Conservation (phyloP, 306 rosid genomes). For the Vigna angularis region DNA sequence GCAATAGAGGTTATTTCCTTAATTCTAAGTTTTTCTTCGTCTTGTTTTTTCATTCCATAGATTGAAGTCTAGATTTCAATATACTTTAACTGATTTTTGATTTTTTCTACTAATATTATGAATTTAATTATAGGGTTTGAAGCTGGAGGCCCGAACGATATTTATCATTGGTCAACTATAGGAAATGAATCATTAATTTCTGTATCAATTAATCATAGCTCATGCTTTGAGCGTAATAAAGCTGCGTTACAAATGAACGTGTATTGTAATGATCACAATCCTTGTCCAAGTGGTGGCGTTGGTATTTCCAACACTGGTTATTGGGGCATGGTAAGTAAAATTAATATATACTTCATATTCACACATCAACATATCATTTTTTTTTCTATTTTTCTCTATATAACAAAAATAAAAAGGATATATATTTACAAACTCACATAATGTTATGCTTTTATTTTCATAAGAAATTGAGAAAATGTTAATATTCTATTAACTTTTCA, state of each 20-base stretch:
- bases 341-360: not conserved
- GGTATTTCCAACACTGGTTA: conserved; percentile 84
- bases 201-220: conserved; percentile 70
- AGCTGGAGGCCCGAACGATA: conserved; percentile 69
- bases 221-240: conserved; percentile 76
- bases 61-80: not conserved
- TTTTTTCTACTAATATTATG: not conserved
- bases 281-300: conserved; percentile 74
- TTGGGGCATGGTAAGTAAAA: conserved; percentile 27
- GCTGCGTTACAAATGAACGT: conserved; percentile 77
- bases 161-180: conserved; percentile 78
- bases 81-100: not conserved
- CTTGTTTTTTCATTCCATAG: not conserved
- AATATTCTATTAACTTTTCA: not conserved
- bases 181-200: conserved; percentile 62
- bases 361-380: not conserved
- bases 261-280: conserved; percentile 58
- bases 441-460: not conserved
- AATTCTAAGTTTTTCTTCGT: not conserved
- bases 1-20: conserved; percentile 44
- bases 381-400: not conserved
- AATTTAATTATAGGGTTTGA: conserved; percentile 9
- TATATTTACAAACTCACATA: no score
- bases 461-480: not conserved
- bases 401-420: not conserved